Evolutionary conservation across 768 basidiomycete genomes (phyloP).

Genomic region (Trametes cinnabarina): DNA sequence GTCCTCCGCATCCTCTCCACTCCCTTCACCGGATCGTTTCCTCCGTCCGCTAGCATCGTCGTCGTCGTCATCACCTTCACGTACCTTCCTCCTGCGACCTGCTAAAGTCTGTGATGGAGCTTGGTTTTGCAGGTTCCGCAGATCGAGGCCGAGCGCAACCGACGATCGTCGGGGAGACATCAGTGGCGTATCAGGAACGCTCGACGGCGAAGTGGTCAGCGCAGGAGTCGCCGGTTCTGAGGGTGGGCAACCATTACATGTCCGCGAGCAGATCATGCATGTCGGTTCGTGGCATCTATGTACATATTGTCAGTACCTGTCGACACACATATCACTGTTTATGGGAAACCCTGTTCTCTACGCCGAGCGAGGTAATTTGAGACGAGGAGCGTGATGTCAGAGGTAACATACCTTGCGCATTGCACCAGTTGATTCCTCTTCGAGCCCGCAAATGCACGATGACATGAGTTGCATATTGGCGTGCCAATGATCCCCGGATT

Average conservation of each 20-base stretch:
- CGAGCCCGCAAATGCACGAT: constrained; percentile 9
- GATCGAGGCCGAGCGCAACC: constrained; percentile 18
- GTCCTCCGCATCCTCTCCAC: constrained; percentile 4
- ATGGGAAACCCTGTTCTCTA: no score
- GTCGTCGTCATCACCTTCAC: constrained; percentile 18
- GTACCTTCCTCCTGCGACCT: constrained; percentile 31
- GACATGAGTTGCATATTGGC: constrained; percentile 17
- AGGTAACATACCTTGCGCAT: constrained; percentile 17
- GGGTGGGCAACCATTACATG: constrained; percentile 34
- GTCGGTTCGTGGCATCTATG: constrained; percentile 34
- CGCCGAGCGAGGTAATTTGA: no score
- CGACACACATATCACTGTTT: background rate
- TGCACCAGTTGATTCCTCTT: constrained; percentile 9
- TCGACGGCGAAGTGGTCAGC: constrained; percentile 33
- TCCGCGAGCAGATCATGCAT: constrained; percentile 38
- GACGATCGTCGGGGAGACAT: constrained; percentile 28
- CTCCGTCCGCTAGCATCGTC: background rate
- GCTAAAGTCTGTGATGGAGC: background rate
- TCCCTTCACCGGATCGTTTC: background rate
- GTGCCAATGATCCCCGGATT: background rate
- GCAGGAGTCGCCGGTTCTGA: constrained; percentile 39
- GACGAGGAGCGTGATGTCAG: no score
- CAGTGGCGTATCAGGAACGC: constrained; percentile 22
- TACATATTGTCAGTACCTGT: background rate
- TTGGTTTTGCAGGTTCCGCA: background rate